Evolutionary conservation across 108 stramenopile genomes (phyloP), one percentile per base, ranked within the genome.

Genomic region (Nitzschia inconspicua): DNA sequence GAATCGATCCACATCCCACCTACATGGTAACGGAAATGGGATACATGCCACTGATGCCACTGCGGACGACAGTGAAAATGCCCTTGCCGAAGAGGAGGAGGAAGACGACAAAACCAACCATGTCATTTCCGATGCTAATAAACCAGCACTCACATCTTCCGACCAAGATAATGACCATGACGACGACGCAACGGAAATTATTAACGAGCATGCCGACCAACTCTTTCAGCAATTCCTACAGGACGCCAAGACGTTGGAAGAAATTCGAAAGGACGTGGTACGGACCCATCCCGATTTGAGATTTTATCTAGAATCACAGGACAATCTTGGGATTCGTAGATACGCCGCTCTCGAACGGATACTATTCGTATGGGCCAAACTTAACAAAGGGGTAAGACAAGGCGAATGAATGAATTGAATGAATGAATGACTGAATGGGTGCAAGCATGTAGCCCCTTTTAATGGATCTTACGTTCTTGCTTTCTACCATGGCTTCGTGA

Each of bases 301-400:
- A 24, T 95, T 96, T 67, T 96, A 86, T 70, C 63, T 91, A 37
- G 85, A 89, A 54, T 84, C 89, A 4, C 62, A 75, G 27, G 50
- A 82, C 20, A 72, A 73, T 62, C 54, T 83, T 23, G 88, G 86
- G 19, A 60, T 81, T n/a, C 70, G 88, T 47, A 75, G 93, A 36
- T 84, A 95, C 68, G 86, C 82, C 1, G 94, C 95, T 1, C 37
- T 97, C 47, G 89, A 91, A 57, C 84, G 96, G 13, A 87, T 98
- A 30, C 57, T 98, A 29, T 97, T 92, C 57, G 75, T 96, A 28
- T 96, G 94, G 89, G 92, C 93, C 44, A 95, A 95, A 66, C 66
- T 95, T n/a, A 96, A 98, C 60, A 82, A 90, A 52, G 95, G 92
- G 14, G 91, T 93, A 59, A 75, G 82, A n/a, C n/a, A n/a, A n/a